phyloP scores from a whole-genome alignment of 31 red algal genomes.

The Porphyra umbilicalis region DNA sequence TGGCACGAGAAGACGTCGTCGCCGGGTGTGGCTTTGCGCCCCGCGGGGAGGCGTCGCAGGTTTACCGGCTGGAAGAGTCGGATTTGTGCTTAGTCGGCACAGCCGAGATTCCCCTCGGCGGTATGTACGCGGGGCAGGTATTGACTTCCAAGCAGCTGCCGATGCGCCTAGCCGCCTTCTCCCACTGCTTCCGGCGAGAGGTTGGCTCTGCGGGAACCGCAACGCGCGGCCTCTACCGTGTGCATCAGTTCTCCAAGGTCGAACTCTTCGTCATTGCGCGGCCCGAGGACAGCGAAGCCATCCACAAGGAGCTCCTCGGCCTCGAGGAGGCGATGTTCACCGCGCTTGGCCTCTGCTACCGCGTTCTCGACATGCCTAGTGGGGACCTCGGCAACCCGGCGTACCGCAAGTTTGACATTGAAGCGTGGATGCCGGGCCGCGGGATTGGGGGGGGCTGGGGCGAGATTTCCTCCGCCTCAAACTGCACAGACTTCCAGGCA shows the following conservation, averaged over 20 bases:
- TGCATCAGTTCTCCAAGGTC: constrained; percentile 98
- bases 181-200: constrained; percentile 94
- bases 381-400: constrained; percentile 85
- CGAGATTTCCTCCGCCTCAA: constrained; percentile 80
- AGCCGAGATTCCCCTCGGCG: constrained; percentile 87
- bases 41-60: constrained; percentile 68
- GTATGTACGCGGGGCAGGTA: constrained; percentile 67
- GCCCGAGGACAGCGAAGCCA: constrained; percentile 66
- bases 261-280: constrained; percentile 82
- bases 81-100: constrained; percentile 88
- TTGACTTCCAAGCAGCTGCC: constrained; percentile 69
- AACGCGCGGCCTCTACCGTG: constrained; percentile 82
- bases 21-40: constrained; percentile 74
- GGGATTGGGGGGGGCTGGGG: constrained; percentile 23
- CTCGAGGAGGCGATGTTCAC: constrained; percentile 68
- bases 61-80: constrained; percentile 72
- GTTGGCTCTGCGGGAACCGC: constrained; percentile 80
- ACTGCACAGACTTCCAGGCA: constrained; percentile 98
- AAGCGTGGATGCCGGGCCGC: constrained; percentile 96
- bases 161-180: constrained; percentile 75
- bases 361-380: constrained; percentile 82
- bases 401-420: constrained; percentile 93
- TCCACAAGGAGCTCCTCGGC: constrained; percentile 64
- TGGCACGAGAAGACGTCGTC: constrained; percentile 65
- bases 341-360: constrained; percentile 68